Percentiles rank a stretch among this genome's conserved stretches.
phyloP scores from a whole-genome alignment of 2,329 filamentous ascomycete species.

The Stemphylium vesicarium region DNA sequence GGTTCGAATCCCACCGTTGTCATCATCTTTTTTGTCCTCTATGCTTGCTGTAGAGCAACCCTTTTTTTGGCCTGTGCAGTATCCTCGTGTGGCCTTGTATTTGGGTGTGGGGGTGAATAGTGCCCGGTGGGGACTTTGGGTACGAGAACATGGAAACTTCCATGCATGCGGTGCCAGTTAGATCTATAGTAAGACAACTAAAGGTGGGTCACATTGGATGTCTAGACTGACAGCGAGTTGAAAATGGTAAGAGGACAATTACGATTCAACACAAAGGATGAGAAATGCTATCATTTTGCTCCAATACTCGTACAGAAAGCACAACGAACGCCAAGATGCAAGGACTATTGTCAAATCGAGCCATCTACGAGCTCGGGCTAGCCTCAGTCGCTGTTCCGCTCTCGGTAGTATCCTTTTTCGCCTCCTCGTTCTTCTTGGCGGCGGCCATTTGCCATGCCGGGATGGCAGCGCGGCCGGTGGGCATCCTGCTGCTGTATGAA shows the following conservation, averaged over 20 bases:
- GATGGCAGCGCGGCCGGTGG: conserved; percentile 53
- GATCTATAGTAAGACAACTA: too few species aligned
- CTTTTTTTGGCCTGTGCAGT: too few species aligned
- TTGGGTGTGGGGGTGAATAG: too few species aligned
- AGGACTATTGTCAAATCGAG: neutral
- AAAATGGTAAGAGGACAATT: neutral
- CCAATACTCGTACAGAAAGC: conserved; percentile 15
- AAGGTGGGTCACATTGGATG: too few species aligned
- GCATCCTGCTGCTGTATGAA: conserved; percentile 42
- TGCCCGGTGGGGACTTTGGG: too few species aligned
- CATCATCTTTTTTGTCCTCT: too few species aligned
- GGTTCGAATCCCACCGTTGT: too few species aligned
- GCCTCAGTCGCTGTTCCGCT: conserved; percentile 47
- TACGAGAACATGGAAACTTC: too few species aligned
- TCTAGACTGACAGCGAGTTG: too few species aligned
- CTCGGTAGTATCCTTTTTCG: conserved; percentile 52
- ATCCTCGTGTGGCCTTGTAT: too few species aligned
- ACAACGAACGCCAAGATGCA: conserved; percentile 12
- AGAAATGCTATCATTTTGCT: neutral
- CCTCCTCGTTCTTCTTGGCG: conserved; percentile 54
- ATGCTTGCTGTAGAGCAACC: too few species aligned
- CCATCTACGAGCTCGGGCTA: conserved; percentile 32
- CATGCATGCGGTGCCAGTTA: too few species aligned
- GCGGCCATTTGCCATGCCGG: conserved; percentile 62
- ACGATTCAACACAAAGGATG: neutral